A percentile compares a stretch with the other conserved stretches of the same genome.
Evolutionary conservation across 108 stramenopile species (phyloP).

Genomic region (Skeletonema menzelii): DNA sequence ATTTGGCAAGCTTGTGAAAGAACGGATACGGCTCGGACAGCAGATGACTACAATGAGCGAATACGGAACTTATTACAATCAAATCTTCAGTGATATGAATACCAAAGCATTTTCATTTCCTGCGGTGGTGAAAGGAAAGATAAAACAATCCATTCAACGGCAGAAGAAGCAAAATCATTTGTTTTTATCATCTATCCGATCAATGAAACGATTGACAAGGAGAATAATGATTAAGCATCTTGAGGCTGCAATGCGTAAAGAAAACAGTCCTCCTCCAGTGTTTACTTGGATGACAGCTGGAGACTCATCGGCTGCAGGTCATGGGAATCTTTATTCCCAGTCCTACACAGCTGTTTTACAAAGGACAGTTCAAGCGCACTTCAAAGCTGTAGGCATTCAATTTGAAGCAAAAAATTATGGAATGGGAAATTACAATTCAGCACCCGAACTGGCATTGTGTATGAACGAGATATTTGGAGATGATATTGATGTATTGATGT

Average conservation of each 20-base stretch:
- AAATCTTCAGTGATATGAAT: slow-evolving; percentile 18
- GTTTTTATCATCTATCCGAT: background rate
- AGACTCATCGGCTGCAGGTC: slow-evolving; percentile 26
- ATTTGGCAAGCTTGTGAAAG: slow-evolving; percentile 13
- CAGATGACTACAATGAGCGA: slow-evolving; percentile 9
- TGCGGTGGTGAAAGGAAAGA: background rate
- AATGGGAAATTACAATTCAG: slow-evolving; percentile 68
- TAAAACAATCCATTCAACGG: background rate
- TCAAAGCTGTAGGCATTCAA: slow-evolving; percentile 60
- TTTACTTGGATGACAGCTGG: slow-evolving; percentile 71
- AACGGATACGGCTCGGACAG: background rate
- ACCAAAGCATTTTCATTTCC: slow-evolving; percentile 14
- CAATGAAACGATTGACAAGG: slow-evolving; percentile 10
- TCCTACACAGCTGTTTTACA: slow-evolving; percentile 61
- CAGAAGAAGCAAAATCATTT: background rate
- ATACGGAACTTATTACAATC: slow-evolving; percentile 16
- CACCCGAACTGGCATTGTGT: slow-evolving; percentile 58
- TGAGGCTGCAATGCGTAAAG: slow-evolving; percentile 12
- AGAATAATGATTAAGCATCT: slow-evolving; percentile 26
- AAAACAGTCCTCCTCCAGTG: slow-evolving; percentile 8
- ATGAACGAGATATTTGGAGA: slow-evolving; percentile 65
- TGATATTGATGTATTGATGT: slow-evolving; percentile 59
- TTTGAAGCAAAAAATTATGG: slow-evolving; percentile 72
- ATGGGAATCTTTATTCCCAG: slow-evolving; percentile 32
- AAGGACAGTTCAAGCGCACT: slow-evolving; percentile 43